A percentile compares a stretch with the other conserved stretches of the same genome.
These are phyloP conservation scores for Amanita molliuscula DNA, from an alignment of 768 basidiomycete genomes.

Conservation along the genomic window DNA sequence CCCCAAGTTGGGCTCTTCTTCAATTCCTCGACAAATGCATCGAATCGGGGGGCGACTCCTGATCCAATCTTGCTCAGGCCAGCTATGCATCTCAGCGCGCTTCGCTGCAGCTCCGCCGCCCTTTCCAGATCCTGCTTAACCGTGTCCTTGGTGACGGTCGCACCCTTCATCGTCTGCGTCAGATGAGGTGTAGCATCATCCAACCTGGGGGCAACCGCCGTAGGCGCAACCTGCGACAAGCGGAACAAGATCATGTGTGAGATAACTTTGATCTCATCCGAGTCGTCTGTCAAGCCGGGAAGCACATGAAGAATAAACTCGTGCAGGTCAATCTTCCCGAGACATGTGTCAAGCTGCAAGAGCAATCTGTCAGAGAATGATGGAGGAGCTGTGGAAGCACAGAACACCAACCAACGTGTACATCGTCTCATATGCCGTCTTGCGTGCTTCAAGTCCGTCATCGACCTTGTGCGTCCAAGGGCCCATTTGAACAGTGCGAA, in stretches of 20 bases:
- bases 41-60: slow-evolving; percentile 64
- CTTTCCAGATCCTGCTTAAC: slow-evolving; percentile 90
- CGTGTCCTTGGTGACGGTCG: slow-evolving; percentile 85
- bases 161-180: slow-evolving; percentile 84
- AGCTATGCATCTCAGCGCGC: slow-evolving; percentile 79
- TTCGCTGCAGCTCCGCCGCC: slow-evolving; percentile 84
- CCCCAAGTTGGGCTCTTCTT: slow-evolving; percentile 61
- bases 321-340: slow-evolving; percentile 78
- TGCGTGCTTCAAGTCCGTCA: slow-evolving; percentile 91
- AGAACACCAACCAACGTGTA: slow-evolving; percentile 71
- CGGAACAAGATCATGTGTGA: slow-evolving; percentile 94
- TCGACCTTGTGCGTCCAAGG: slow-evolving; percentile 97
- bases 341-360: slow-evolving; percentile 78
- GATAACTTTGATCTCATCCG: slow-evolving; percentile 95
- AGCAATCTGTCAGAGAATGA: not conserved
- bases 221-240: slow-evolving; percentile 77
- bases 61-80: slow-evolving; percentile 71
- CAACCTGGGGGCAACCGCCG: slow-evolving; percentile 71
- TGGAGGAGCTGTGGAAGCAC: not conserved
- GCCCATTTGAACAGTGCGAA: slow-evolving; percentile 92
- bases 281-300: slow-evolving; percentile 76
- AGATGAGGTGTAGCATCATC: slow-evolving; percentile 79
- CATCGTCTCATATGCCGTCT: slow-evolving; percentile 96
- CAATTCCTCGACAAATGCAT: slow-evolving; percentile 66
- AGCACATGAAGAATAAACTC: slow-evolving; percentile 78